Evolutionary conservation across 352 stramenopile genomes (phyloP), one percentile per base, ranked within the genome.

Genomic region (Phytopythium cucurbitacearum): DNA sequence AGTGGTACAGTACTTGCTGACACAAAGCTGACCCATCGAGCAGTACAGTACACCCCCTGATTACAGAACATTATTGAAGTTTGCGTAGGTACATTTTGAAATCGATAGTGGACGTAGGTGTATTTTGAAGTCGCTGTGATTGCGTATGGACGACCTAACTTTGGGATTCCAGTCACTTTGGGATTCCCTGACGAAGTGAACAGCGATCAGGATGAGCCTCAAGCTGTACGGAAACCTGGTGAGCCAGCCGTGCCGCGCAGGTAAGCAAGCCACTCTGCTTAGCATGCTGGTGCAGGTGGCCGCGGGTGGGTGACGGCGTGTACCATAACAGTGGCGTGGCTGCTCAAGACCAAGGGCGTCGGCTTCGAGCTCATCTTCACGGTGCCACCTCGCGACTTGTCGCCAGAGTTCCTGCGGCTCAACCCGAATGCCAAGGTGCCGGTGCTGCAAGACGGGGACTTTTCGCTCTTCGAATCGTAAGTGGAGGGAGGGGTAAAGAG

Each of bases 391-490:
- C 48, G 41, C 39, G 34, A 12, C n/a, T n/a, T 56, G 37, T n/a
- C 49, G 34, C 52, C 50, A 12, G 59, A 66, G 49, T 69, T 73
- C 28, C 21, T 58, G 33, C 33, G n/a, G 38, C 35, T 69, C 15
- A 69, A 70, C 55, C 60, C 60, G 37, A 70, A 67, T 46, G 45
- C 37, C 33, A 44, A 59, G 13, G 46, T 69, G n/a, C 64, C 64
- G 3, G 64, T 73, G 44, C 47, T 73, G 35, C 48, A 73, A 39
- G 64, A 73, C 52, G 64, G 53, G 47, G 55, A 69, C 46, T 73
- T 73, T 51, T 60, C 57, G 16, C 42, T 72, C 42, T 71, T 51
- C 16, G 63, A 71, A 55, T 55, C 43, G 59, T 68, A 47, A 28
- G 63, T 50, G 5, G 1, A 3, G 4, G 44, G 32, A 28, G 21